Percentiles rank a stretch among this genome's conserved stretches.
These are phyloP conservation scores for Colletotrichum tofieldiae DNA, from an alignment of 2,329 filamentous ascomycete genomes.

Conservation along the genomic window DNA sequence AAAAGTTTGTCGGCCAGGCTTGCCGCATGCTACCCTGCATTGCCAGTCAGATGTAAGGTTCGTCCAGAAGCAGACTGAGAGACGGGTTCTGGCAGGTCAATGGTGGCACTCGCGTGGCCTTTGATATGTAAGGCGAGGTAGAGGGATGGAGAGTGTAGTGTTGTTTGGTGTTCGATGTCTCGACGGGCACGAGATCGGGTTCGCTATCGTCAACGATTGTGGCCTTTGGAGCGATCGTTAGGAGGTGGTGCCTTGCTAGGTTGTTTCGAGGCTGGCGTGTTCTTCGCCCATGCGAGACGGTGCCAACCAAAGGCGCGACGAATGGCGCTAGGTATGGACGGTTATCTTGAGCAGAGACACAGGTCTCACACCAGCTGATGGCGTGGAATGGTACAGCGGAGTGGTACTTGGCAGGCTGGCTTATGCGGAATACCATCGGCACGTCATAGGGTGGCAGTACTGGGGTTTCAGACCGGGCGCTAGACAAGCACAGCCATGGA, in stretches of 20 bases:
- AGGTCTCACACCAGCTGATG: slow-evolving; percentile 17
- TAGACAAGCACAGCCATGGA: slow-evolving; percentile 26
- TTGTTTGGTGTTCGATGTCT: neutral
- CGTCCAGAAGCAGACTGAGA: neutral
- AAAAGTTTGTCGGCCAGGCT: slow-evolving; percentile 3
- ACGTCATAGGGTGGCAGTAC: slow-evolving; percentile 38
- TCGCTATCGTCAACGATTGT: neutral
- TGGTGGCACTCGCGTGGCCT: neutral
- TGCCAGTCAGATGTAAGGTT: neutral
- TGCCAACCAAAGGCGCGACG: neutral
- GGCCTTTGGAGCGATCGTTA: neutral
- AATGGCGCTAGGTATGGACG: slow-evolving; percentile 12
- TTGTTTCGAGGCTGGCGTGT: slow-evolving; percentile 16
- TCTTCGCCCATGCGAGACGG: slow-evolving; percentile 6
- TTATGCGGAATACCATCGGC: slow-evolving; percentile 18
- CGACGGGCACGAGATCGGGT: slow-evolving; percentile 1
- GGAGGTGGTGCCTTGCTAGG: slow-evolving; percentile 6
- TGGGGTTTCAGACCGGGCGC: slow-evolving; percentile 36
- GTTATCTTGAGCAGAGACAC: slow-evolving; percentile 23
- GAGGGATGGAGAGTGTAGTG: neutral
- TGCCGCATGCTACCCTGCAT: neutral
- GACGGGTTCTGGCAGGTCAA: neutral
- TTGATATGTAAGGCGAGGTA: neutral
- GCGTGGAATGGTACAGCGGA: neutral
- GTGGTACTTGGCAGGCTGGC: slow-evolving; percentile 1